Conservation (phyloP, 345 rosid species). For the Pistacia integerrima region DNA sequence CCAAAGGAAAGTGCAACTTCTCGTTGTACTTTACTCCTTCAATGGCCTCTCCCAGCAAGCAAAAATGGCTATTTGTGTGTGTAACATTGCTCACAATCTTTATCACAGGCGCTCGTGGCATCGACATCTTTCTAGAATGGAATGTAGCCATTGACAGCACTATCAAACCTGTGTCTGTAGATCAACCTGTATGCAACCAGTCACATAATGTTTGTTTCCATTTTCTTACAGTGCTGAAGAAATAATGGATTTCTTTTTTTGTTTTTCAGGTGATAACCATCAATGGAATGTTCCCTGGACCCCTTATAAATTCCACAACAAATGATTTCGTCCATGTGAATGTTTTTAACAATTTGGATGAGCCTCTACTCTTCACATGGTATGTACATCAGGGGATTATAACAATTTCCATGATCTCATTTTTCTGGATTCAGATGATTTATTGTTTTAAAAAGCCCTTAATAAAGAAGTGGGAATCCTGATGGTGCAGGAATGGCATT, state of each 20-base stretch:
- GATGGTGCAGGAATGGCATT: slow-evolving; percentile 49
- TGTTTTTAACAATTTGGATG: slow-evolving; percentile 54
- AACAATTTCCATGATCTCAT: neutral
- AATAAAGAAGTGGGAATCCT: neutral
- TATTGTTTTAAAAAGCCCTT: neutral
- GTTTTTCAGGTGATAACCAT: slow-evolving; percentile 50
- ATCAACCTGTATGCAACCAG: slow-evolving; percentile 37
- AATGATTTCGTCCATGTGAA: slow-evolving; percentile 50
- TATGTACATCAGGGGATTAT: slow-evolving; percentile 9
- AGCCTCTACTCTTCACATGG: slow-evolving; percentile 75
- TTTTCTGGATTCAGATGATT: neutral
- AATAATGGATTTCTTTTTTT: neutral
- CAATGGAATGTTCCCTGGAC: slow-evolving; percentile 73
- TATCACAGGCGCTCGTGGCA: slow-evolving; percentile 14
- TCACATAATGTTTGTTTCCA: neutral
- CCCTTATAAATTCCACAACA: slow-evolving; percentile 56
- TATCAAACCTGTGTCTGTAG: slow-evolving; percentile 24
- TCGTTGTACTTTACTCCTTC: neutral
- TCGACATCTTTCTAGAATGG: slow-evolving; percentile 50
- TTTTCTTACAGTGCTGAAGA: neutral
- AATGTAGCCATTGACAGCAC: slow-evolving; percentile 33
- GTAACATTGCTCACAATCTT: slow-evolving; percentile 20
- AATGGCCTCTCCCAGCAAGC: slow-evolving; percentile 31
- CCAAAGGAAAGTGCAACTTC: slow-evolving; percentile 1
- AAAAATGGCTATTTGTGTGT: neutral